phyloP scores from a whole-genome alignment of 495 filamentous ascomycete species.

The Daldinia concentrica region DNA sequence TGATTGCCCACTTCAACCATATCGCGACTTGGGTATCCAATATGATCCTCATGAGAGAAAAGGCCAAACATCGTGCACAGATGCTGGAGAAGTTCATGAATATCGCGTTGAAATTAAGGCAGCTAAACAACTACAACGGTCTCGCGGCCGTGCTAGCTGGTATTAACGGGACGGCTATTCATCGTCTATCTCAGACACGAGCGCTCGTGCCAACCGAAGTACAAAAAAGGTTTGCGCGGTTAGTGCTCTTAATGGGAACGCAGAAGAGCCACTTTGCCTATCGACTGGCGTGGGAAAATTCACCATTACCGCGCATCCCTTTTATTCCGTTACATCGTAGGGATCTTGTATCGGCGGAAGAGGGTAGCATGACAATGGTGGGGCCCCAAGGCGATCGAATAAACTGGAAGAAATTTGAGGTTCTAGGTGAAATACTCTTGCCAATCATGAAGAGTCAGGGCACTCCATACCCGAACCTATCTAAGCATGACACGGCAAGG shows the following conservation, averaged over 20 bases:
- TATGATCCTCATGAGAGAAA: slow-evolving; percentile 91
- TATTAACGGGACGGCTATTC: slow-evolving; percentile 86
- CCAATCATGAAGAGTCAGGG: slow-evolving; percentile 91
- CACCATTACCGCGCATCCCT: slow-evolving; percentile 85
- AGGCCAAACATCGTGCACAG: slow-evolving; percentile 90
- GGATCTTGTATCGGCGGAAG: slow-evolving; percentile 89
- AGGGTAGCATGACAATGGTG: slow-evolving; percentile 90
- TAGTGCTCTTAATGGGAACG: slow-evolving; percentile 91
- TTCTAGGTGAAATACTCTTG: slow-evolving; percentile 90
- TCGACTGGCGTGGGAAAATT: slow-evolving; percentile 95
- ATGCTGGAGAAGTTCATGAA: slow-evolving; percentile 95
- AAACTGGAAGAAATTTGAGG: slow-evolving; percentile 99
- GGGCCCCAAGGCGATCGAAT: slow-evolving; percentile 77
- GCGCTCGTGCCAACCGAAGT: slow-evolving; percentile 74
- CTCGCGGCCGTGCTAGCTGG: slow-evolving; percentile 93
- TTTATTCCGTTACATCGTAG: slow-evolving; percentile 91
- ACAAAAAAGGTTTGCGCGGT: slow-evolving; percentile 83
- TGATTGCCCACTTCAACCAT: slow-evolving; percentile 97
- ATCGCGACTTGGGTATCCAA: slow-evolving; percentile 90
- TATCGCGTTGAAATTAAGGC: slow-evolving; percentile 82
- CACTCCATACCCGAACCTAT: slow-evolving; percentile 77
- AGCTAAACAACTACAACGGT: slow-evolving; percentile 96
- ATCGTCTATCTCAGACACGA: slow-evolving; percentile 83
- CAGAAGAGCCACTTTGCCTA: slow-evolving; percentile 93
- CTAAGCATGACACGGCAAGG: slow-evolving; percentile 69